Conservation (phyloP, 495 filamentous ascomycete genomes). For the Antarctomyces pellizariae region DNA sequence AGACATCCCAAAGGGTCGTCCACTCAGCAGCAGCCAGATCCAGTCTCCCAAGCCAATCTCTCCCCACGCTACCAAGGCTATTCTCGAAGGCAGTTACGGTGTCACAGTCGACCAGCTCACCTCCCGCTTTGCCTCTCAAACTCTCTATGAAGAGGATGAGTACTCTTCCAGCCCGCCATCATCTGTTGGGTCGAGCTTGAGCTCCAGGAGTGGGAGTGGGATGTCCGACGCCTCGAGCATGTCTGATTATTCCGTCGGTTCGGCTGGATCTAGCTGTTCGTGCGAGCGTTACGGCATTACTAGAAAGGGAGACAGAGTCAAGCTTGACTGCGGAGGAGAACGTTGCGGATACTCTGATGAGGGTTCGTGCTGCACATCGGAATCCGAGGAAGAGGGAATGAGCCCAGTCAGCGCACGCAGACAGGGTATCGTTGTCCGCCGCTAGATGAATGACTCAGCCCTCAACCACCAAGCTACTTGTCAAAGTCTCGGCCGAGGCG, state of each 20-base stretch:
- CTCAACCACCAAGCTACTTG: too few species aligned
- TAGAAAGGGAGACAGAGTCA: slow-evolving; percentile 71
- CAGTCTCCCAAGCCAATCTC: slow-evolving; percentile 71
- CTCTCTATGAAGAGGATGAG: slow-evolving; percentile 44
- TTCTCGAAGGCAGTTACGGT: slow-evolving; percentile 57
- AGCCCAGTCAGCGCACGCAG: slow-evolving; percentile 33
- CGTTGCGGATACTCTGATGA: slow-evolving; percentile 57
- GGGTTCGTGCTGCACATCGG: slow-evolving; percentile 31
- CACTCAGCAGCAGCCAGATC: slow-evolving; percentile 74
- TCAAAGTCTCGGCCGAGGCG: too few species aligned
- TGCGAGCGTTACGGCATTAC: slow-evolving; percentile 95
- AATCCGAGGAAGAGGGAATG: slow-evolving; percentile 37
- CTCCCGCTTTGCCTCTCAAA: slow-evolving; percentile 44
- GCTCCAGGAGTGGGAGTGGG: slow-evolving; percentile 53
- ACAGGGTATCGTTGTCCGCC: slow-evolving; percentile 54
- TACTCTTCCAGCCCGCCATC: slow-evolving; percentile 35
- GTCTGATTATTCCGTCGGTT: slow-evolving; percentile 40
- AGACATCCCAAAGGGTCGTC: slow-evolving; percentile 65
- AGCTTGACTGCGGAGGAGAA: slow-evolving; percentile 75
- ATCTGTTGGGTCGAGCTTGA: slow-evolving; percentile 49
- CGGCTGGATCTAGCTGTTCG: slow-evolving; percentile 36
- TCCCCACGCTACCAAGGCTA: slow-evolving; percentile 61
- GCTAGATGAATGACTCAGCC: slow-evolving; percentile 5
- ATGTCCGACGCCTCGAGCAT: slow-evolving; percentile 50
- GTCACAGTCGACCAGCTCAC: slow-evolving; percentile 48